Evolutionary conservation across 2,329 filamentous ascomycete genomes (phyloP).

Genomic region (Epichloe gansuensis): DNA sequence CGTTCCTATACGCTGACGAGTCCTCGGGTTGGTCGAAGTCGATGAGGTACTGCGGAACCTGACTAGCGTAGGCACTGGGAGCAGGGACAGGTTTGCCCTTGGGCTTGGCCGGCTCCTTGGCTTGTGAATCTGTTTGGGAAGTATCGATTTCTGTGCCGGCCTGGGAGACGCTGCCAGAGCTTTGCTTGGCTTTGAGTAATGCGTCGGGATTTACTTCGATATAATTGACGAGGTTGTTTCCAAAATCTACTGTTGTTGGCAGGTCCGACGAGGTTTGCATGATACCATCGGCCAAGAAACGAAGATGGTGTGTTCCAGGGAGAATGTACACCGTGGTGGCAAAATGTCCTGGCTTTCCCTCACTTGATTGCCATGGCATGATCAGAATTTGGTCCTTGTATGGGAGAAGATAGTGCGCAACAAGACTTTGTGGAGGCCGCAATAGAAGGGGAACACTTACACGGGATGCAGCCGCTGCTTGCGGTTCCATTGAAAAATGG

Average conservation of each 20-base stretch:
- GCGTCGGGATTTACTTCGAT: constrained; percentile 78
- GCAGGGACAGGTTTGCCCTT: constrained; percentile 45
- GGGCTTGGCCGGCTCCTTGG: constrained; percentile 32
- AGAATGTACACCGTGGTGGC: constrained; percentile 71
- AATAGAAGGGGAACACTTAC: constrained; percentile 43
- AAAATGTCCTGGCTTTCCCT: constrained; percentile 50
- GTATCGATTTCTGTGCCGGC: constrained; percentile 5
- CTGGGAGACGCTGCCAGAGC: constrained; percentile 7
- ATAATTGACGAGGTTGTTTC: constrained; percentile 96
- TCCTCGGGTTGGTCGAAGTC: constrained; percentile 83
- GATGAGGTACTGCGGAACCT: constrained; percentile 73
- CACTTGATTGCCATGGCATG: constrained; percentile 21
- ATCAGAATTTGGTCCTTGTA: background rate
- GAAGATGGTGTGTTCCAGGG: constrained; percentile 90
- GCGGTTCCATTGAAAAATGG: constrained; percentile 93
- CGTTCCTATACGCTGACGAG: constrained; percentile 59
- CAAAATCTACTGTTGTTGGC: constrained; percentile 93
- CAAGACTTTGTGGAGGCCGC: background rate
- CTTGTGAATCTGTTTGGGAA: constrained; percentile 9
- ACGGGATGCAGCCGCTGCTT: constrained; percentile 79
- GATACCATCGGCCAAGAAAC: constrained; percentile 87
- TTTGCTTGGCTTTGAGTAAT: constrained; percentile 22
- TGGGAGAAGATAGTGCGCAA: background rate
- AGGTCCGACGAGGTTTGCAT: constrained; percentile 82
- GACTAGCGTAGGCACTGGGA: constrained; percentile 51